These are phyloP conservation scores for Ilyonectria destructans DNA, from an alignment of 2,329 filamentous ascomycete genomes.

Conservation along the genomic window DNA sequence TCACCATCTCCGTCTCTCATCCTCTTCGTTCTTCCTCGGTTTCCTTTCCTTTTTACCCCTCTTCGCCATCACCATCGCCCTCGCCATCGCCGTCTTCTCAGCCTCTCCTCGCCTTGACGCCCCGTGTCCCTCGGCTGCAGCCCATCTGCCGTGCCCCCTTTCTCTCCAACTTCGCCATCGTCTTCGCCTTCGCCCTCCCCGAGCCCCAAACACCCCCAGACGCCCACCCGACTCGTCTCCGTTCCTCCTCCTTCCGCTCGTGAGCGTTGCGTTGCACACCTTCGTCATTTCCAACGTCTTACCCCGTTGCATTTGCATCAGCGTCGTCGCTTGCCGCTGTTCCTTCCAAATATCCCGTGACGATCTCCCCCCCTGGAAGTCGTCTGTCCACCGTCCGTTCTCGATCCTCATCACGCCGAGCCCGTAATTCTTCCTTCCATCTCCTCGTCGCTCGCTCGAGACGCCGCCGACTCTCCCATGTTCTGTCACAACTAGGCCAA, in stretches of 20 bases:
- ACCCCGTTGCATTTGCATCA: slow-evolving; percentile 49
- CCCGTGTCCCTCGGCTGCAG: slow-evolving; percentile 40
- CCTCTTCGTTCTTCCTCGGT: slow-evolving; percentile 50
- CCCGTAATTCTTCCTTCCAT: slow-evolving; percentile 48
- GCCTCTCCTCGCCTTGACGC: slow-evolving; percentile 44
- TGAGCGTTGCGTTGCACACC: slow-evolving; percentile 51
- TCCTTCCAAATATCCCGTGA: slow-evolving; percentile 47
- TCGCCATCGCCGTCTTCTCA: slow-evolving; percentile 46
- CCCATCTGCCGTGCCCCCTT: slow-evolving; percentile 53
- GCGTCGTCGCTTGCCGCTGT: slow-evolving; percentile 44
- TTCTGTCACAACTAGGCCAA: slow-evolving; percentile 51
- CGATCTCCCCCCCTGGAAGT: slow-evolving; percentile 46
- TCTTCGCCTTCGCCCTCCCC: slow-evolving; percentile 37
- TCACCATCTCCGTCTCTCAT: slow-evolving; percentile 48
- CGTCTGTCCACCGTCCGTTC: slow-evolving; percentile 44
- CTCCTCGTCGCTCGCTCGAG: slow-evolving; percentile 42
- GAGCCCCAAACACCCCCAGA: slow-evolving; percentile 43
- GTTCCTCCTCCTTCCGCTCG: slow-evolving; percentile 42
- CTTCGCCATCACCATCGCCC: slow-evolving; percentile 51
- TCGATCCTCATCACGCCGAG: slow-evolving; percentile 43
- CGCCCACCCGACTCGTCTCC: slow-evolving; percentile 39
- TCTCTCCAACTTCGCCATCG: slow-evolving; percentile 46
- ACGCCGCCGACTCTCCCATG: slow-evolving; percentile 51
- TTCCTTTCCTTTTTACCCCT: slow-evolving; percentile 42
- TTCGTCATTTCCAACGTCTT: slow-evolving; percentile 48